Conservation (phyloP, 768 basidiomycete genomes). For the Auriscalpium orientale region DNA sequence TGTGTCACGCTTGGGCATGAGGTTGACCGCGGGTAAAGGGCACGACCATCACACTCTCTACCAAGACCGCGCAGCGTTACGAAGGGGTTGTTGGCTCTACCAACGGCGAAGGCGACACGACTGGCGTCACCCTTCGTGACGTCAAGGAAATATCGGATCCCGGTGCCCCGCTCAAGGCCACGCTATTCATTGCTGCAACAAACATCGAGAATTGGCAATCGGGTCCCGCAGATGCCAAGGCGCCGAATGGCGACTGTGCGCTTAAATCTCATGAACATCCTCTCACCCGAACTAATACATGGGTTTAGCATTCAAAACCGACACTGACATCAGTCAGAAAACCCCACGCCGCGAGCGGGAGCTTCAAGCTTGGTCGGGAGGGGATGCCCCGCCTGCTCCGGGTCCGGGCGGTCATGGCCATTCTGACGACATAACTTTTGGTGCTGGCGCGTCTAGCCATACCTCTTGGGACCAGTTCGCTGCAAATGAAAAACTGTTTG, state of each 20-base stretch:
- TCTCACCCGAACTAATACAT: not conserved
- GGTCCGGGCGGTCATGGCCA: conserved; percentile 20
- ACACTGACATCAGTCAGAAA: conserved; percentile 67
- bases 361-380: conserved; percentile 70
- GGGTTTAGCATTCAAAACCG: conserved; percentile 63
- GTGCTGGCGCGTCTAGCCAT: conserved; percentile 35
- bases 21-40: conserved; percentile 36
- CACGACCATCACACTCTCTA: conserved; percentile 68
- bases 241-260: conserved; percentile 68
- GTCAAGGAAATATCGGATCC: conserved; percentile 65
- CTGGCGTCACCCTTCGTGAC: conserved; percentile 70
- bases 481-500: conserved; percentile 88
- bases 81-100: conserved; percentile 67
- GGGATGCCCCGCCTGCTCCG: conserved; percentile 26
- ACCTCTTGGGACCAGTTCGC: conserved; percentile 86
- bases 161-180: conserved; percentile 63
- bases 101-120: conserved; percentile 53
- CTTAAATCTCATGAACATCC: conserved; percentile 8
- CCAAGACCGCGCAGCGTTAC: conserved; percentile 63
- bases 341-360: conserved; percentile 58
- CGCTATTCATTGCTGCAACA: conserved; percentile 58
- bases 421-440: conserved; percentile 69
- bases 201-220: conserved; percentile 71
- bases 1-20: conserved; percentile 1
- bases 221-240: conserved; percentile 64